Conservation (phyloP, 345 rosid species). For the Euphorbia peplus region DNA sequence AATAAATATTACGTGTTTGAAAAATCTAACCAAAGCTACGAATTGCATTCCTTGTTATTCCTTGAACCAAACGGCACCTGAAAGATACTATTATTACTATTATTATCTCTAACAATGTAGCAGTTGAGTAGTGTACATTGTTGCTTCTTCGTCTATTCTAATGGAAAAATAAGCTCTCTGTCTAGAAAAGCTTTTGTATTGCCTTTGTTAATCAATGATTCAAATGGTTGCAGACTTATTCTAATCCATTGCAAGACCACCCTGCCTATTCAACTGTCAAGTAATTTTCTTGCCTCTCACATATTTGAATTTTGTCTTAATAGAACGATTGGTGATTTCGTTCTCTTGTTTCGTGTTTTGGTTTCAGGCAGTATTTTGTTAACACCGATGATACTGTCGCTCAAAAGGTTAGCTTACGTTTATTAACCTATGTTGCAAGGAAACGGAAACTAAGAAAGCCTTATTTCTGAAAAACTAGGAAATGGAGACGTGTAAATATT, state of each 20-base stretch:
- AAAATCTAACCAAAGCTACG: too few relatives aligned
- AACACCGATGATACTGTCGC: constrained; percentile 34
- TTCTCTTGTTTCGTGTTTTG: neutral
- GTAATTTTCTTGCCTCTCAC: constrained; percentile 19
- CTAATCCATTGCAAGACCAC: constrained; percentile 58
- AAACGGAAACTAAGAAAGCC: too few relatives aligned
- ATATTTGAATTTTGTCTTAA: neutral
- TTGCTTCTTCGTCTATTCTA: neutral
- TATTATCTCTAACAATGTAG: too few relatives aligned
- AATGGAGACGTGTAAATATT: too few relatives aligned
- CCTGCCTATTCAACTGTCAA: constrained; percentile 64
- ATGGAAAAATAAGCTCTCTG: neutral
- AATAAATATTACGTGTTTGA: too few relatives aligned
- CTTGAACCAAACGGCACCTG: too few relatives aligned
- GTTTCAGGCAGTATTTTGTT: constrained; percentile 42
- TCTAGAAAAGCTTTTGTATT: neutral
- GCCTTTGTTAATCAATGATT: neutral
- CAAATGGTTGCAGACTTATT: constrained; percentile 40
- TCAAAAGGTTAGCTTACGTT: constrained; percentile 36
- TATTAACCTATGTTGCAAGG: too few relatives aligned
- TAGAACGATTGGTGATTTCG: neutral
- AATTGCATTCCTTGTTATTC: too few relatives aligned
- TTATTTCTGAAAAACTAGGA: too few relatives aligned
- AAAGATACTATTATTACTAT: too few relatives aligned
- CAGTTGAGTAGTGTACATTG: neutral